phyloP scores from a whole-genome alignment of 148 eudicot genomes.

The Persicaria maculosa region DNA sequence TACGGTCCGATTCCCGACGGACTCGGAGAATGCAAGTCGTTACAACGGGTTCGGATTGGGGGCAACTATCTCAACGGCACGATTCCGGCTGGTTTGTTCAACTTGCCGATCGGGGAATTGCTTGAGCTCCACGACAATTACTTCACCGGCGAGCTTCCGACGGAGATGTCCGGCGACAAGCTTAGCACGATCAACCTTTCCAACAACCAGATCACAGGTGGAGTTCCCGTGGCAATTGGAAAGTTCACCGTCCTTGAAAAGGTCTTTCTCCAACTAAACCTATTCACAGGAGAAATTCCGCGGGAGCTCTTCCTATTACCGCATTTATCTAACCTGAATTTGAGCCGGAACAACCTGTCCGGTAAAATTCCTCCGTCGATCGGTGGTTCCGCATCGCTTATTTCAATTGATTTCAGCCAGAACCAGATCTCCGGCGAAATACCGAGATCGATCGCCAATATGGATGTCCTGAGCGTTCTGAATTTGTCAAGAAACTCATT shows the following conservation, averaged over 20 bases:
- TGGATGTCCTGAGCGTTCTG: conserved; percentile 22
- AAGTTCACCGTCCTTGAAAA: conserved; percentile 20
- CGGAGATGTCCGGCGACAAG: conserved; percentile 19
- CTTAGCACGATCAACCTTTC: conserved; percentile 29
- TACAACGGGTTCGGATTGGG: conserved; percentile 28
- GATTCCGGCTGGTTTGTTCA: conserved; percentile 38
- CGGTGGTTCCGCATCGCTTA: conserved; percentile 25
- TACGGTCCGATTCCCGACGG: conserved; percentile 43
- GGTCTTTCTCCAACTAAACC: conserved; percentile 27
- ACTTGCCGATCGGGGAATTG: conserved; percentile 26
- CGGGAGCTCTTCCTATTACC: conserved; percentile 24
- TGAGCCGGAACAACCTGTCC: conserved; percentile 30
- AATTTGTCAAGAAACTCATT: conserved; percentile 37
- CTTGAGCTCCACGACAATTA: conserved; percentile 41
- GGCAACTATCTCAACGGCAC: conserved; percentile 38
- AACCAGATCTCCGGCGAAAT: conserved; percentile 36
- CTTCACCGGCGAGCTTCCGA: conserved; percentile 45
- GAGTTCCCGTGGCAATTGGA: conserved; percentile 33
- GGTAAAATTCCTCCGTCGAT: conserved; percentile 39
- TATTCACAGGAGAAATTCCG: conserved; percentile 41
- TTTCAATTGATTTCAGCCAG: conserved; percentile 37
- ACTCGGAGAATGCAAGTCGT: conserved; percentile 37
- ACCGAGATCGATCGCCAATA: conserved; percentile 23
- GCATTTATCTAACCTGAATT: conserved; percentile 16
- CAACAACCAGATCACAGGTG: conserved; percentile 39